Base-by-base conservation (phyloP, 2,329 filamentous ascomycete genomes). In the Aspergillus sojae region DNA sequence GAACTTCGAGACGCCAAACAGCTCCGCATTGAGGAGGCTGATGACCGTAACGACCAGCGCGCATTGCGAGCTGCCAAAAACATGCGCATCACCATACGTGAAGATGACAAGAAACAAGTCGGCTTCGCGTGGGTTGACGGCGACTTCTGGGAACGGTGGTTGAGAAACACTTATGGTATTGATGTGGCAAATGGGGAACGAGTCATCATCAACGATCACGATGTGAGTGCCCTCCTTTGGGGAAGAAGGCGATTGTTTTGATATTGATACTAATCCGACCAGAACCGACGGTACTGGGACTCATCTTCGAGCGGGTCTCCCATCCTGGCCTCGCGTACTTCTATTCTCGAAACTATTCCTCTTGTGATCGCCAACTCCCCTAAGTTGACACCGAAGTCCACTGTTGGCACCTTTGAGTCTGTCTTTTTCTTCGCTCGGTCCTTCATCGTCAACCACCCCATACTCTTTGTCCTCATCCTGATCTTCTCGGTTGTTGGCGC, bases 51-150 rank as follows among this genome's bases (percentile, higher is more conserved):
- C 71, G 95, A 99, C 75, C 89, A 97, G 77, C 89, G 94, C 58
- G 94, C 92, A 12, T 80, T 97, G 63, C 86, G 93, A 43, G 86
- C 91, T 50, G 96, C 95, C 41, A 99, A 99, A 84, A 90, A 88
- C 68, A 96, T 96, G 74, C 89, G 89, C 36, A 94, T 99, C 75
- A 92, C 93, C 71, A 96, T 97, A 88, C 91, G 94, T 71, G 91
- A 91, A 74, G 87, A 92, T 58, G 89, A 93, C 74, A 90, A 90
- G 70, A 96, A 94, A 77, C 91, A 96, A 75, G 93, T 98, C 48
- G 88, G 88, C 10, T 99, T 99, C 78, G 95, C 95, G 14, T 99
- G 95, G 95, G 93, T 98, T 14, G 95, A 99, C 75, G 93, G 94
- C 57, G 87, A 92, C 9, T 98, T 98, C 78, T 99, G 95, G 95